Evolutionary conservation across 495 filamentous ascomycete species (phyloP).

Genomic region (Aspergillus affinis): DNA sequence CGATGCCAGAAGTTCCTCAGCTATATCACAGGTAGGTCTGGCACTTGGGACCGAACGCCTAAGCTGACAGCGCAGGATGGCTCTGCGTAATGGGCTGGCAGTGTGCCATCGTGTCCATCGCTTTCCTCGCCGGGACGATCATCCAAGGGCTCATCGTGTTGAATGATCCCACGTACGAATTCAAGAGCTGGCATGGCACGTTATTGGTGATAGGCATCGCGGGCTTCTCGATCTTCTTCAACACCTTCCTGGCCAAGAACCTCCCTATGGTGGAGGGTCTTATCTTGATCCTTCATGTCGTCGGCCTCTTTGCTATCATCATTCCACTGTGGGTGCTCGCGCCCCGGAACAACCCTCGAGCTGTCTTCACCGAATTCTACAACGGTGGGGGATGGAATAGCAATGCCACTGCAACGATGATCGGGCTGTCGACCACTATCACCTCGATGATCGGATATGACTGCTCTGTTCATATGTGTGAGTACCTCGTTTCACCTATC

Average conservation of each 20-base stretch:
- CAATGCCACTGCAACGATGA: constrained; percentile 51
- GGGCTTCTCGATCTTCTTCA: constrained; percentile 52
- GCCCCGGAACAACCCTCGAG: constrained; percentile 41
- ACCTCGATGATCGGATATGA: constrained; percentile 56
- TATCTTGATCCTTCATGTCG: constrained; percentile 59
- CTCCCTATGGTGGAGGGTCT: constrained; percentile 58
- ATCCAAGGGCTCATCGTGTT: constrained; percentile 61
- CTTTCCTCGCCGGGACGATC: constrained; percentile 55
- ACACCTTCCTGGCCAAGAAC: constrained; percentile 51
- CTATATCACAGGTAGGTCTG: constrained; percentile 52
- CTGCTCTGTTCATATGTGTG: constrained; percentile 57
- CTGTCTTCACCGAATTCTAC: constrained; percentile 53
- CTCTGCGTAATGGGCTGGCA: constrained; percentile 62
- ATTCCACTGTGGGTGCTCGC: constrained; percentile 57
- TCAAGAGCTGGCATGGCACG: constrained; percentile 59
- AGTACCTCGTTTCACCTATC: constrained; percentile 9
- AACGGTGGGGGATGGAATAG: constrained; percentile 58
- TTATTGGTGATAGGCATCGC: constrained; percentile 56
- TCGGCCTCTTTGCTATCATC: constrained; percentile 61
- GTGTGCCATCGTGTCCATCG: constrained; percentile 50
- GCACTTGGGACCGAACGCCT: neutral
- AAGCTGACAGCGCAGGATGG: constrained; percentile 45
- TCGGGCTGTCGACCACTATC: constrained; percentile 54
- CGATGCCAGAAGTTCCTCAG: constrained; percentile 57
- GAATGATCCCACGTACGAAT: constrained; percentile 44